phyloP scores from a whole-genome alignment of 768 basidiomycete genomes.

The Serendipita vermifera region DNA sequence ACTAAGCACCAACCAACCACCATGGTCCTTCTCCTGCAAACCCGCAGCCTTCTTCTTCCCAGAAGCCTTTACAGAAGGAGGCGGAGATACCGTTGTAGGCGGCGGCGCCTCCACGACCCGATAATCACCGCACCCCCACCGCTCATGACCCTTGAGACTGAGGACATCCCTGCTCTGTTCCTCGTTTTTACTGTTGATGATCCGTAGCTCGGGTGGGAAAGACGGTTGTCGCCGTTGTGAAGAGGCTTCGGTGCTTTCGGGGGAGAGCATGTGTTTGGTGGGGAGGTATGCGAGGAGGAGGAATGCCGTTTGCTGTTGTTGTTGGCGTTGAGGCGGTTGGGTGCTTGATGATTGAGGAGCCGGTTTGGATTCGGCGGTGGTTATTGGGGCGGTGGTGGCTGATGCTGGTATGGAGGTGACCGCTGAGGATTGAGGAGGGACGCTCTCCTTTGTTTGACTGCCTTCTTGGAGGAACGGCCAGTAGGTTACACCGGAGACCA shows the following conservation, averaged over 20 bases:
- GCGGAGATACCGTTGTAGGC: conserved; percentile 16
- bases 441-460: conserved; percentile 17
- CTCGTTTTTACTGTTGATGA: conserved; percentile 80
- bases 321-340: conserved; percentile 18
- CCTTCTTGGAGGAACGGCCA: conserved; percentile 32
- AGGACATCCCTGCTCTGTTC: conserved; percentile 79
- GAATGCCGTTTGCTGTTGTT: conserved; percentile 48
- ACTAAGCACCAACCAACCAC: conserved; percentile 71
- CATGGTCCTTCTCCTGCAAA: conserved; percentile 22
- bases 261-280: conserved; percentile 53
- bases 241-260: conserved; percentile 56
- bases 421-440: conserved; percentile 19
- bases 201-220: conserved; percentile 86
- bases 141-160: conserved; percentile 59
- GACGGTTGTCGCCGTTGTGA: conserved; percentile 73
- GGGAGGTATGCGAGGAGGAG: conserved; percentile 83
- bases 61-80: not conserved
- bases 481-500: conserved; percentile 83
- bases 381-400: not conserved
- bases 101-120: conserved; percentile 40
- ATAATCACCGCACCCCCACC: conserved; percentile 91
- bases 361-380: not conserved
- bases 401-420: conserved; percentile 14
- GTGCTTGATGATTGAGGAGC: conserved; percentile 18
- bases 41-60: not conserved